Conservation (phyloP, 1,284 basidiomycete genomes). For the Ustilago esculenta region DNA sequence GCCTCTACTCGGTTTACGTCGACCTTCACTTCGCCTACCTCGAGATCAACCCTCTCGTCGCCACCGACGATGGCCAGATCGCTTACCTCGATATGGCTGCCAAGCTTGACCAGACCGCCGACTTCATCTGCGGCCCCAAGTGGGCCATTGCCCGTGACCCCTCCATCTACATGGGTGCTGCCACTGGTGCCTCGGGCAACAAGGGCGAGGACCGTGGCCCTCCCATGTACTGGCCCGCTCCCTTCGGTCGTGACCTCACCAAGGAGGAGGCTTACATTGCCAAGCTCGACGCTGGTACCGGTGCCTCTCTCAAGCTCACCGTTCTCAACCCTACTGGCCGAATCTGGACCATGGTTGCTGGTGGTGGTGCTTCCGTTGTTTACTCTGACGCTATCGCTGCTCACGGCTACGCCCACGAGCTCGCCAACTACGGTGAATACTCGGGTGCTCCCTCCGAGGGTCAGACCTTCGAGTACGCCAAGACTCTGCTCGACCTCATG, state of each 20-base stretch:
- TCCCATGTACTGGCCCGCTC: constrained; percentile 96
- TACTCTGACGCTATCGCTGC: constrained; percentile 93
- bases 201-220: constrained; percentile 74
- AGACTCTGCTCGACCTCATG: constrained; percentile 97
- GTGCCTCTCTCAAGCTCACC: constrained; percentile 97
- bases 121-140: constrained; percentile 97
- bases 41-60: constrained; percentile 98
- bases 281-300: constrained; percentile 94
- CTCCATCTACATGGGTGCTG: constrained; percentile 74
- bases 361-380: constrained; percentile 79
- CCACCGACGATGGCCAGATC: constrained; percentile 86
- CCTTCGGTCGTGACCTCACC: constrained; percentile 96
- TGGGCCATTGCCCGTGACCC: constrained; percentile 97
- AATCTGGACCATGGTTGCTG: constrained; percentile 99
- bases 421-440: constrained; percentile 99
- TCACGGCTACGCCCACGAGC: constrained; percentile 93
- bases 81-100: constrained; percentile 99
- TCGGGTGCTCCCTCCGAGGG: constrained; percentile 97
- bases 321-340: constrained; percentile 93
- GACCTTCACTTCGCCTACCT: constrained; percentile 88
- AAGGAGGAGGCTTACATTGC: constrained; percentile 99
- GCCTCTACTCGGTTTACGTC: constrained; percentile 96
- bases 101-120: constrained; percentile 96
- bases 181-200: constrained; percentile 67
- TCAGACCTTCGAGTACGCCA: constrained; percentile 99